Conservation (phyloP, 2,329 filamentous ascomycete species). For the Nannizzia gypsea region DNA sequence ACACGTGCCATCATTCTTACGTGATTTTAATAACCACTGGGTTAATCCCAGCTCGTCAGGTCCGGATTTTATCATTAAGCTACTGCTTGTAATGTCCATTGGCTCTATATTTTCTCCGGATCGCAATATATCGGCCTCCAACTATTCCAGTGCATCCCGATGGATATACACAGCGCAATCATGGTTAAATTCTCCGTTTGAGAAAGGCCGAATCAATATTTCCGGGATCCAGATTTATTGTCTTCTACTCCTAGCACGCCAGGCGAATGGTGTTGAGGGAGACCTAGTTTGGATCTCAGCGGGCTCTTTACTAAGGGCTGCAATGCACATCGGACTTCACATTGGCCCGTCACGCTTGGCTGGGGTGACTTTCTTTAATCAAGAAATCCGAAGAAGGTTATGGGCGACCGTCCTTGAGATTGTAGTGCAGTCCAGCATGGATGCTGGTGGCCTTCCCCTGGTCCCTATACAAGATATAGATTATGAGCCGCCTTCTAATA, state of each 20-base stretch:
- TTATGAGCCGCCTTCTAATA: not conserved
- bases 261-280: constrained; percentile 23
- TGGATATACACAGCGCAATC: constrained; percentile 19
- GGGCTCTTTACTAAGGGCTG: constrained; percentile 22
- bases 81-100: constrained; percentile 29
- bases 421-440: constrained; percentile 22
- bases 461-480: constrained; percentile 15
- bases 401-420: constrained; percentile 30
- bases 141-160: not conserved
- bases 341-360: constrained; percentile 17
- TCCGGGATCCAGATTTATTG: constrained; percentile 23
- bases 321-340: constrained; percentile 26
- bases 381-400: constrained; percentile 23
- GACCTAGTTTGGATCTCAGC: constrained; percentile 26
- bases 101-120: constrained; percentile 12
- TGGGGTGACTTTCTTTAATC: constrained; percentile 14
- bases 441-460: constrained; percentile 22
- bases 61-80: constrained; percentile 37
- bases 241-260: constrained; percentile 22
- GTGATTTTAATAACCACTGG: constrained; percentile 47
- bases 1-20: constrained; percentile 46
- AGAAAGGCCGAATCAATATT: constrained; percentile 20
- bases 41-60: constrained; percentile 29
- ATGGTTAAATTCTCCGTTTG: constrained; percentile 21
- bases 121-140: not conserved